Percentiles rank a stretch among this genome's conserved stretches.
Evolutionary conservation across 768 basidiomycete genomes (phyloP).

Genomic region (Cystobasidium ongulense): DNA sequence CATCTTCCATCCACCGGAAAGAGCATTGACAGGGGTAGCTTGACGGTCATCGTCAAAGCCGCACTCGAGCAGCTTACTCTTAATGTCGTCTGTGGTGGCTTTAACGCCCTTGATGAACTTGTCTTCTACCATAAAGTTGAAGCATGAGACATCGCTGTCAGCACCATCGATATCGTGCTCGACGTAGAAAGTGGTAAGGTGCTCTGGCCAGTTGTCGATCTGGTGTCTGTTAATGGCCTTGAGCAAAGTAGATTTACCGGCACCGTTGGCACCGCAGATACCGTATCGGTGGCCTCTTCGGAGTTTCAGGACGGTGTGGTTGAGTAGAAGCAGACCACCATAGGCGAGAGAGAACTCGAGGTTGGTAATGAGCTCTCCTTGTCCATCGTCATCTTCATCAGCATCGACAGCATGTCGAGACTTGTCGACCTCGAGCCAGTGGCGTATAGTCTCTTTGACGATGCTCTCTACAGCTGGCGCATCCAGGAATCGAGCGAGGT

Average conservation of each 20-base stretch:
- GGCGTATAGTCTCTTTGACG: conserved; percentile 58
- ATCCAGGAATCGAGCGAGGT: conserved; percentile 62
- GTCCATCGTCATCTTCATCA: conserved; percentile 53
- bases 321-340: conserved; percentile 83
- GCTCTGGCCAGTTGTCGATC: conserved; percentile 80
- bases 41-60: conserved; percentile 85
- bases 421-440: conserved; percentile 71
- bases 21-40: conserved; percentile 70
- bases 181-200: conserved; percentile 88
- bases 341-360: conserved; percentile 93
- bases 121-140: conserved; percentile 48
- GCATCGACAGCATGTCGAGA: conserved; percentile 44
- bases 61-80: conserved; percentile 70
- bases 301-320: conserved; percentile 82
- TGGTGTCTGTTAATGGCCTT: conserved; percentile 90
- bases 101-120: conserved; percentile 78
- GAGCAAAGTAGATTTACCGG: conserved; percentile 92
- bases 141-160: conserved; percentile 39
- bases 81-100: conserved; percentile 68
- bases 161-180: conserved; percentile 67
- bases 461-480: conserved; percentile 45
- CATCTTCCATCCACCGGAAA: conserved; percentile 99
- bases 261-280: conserved; percentile 90
- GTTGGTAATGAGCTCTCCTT: conserved; percentile 80
- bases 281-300: conserved; percentile 80